Percentiles rank a stretch among this genome's conserved stretches.
Evolutionary conservation across 1,284 basidiomycete genomes (phyloP).

Genomic region (Leccinum discolor): DNA sequence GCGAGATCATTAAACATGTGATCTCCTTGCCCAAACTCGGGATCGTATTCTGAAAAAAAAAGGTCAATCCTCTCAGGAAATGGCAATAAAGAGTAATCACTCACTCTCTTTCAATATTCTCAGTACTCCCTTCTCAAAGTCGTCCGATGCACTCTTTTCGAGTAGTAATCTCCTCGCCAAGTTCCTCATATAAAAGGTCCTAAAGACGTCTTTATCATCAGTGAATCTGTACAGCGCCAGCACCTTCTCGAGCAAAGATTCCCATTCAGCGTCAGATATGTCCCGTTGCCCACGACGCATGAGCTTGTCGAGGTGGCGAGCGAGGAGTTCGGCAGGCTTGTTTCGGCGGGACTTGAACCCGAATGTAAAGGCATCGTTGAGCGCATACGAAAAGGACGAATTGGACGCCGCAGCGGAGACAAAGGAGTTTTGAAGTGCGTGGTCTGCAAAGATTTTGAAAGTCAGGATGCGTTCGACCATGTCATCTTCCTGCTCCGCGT

Average conservation of each 20-base stretch:
- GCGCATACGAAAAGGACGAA: slow-evolving; percentile 58
- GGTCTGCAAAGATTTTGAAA: slow-evolving; percentile 64
- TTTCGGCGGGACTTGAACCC: slow-evolving; percentile 84
- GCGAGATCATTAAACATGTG: slow-evolving; percentile 90
- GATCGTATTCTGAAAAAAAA: slow-evolving; percentile 69
- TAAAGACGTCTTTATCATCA: slow-evolving; percentile 91
- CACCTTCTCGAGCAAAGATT: slow-evolving; percentile 72
- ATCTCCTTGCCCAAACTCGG: slow-evolving; percentile 86
- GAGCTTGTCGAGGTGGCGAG: slow-evolving; percentile 85
- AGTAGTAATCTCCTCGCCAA: slow-evolving; percentile 90
- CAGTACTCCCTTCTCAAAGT: slow-evolving; percentile 90
- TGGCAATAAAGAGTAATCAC: slow-evolving; percentile 29
- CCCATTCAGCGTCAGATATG: slow-evolving; percentile 72
- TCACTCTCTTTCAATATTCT: slow-evolving; percentile 85
- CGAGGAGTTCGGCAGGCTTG: slow-evolving; percentile 94
- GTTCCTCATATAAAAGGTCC: slow-evolving; percentile 91
- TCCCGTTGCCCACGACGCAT: slow-evolving; percentile 86
- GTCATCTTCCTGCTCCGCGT: slow-evolving; percentile 58
- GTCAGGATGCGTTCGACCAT: slow-evolving; percentile 81
- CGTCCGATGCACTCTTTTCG: slow-evolving; percentile 86
- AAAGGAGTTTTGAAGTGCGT: slow-evolving; percentile 26
- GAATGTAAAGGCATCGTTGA: slow-evolving; percentile 76
- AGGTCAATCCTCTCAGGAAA: not conserved
- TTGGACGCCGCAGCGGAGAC: slow-evolving; percentile 40
- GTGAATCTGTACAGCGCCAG: slow-evolving; percentile 88